These are phyloP conservation scores for Penicillium simplicissimum DNA, from an alignment of 495 filamentous ascomycete species.

Conservation along the genomic window DNA sequence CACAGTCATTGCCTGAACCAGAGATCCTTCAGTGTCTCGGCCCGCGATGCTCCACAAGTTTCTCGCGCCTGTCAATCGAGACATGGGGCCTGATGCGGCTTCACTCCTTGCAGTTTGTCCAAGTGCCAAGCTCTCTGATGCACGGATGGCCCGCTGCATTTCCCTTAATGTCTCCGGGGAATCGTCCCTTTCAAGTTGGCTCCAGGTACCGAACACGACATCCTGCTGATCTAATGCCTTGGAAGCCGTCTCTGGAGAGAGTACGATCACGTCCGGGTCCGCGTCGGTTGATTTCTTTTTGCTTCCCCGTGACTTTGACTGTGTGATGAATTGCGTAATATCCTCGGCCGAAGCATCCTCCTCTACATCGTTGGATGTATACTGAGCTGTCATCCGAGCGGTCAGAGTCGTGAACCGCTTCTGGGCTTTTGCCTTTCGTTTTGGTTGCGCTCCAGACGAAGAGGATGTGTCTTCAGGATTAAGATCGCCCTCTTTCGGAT, in stretches of 20 bases:
- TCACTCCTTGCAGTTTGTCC: background rate
- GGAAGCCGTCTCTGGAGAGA: conserved; percentile 73
- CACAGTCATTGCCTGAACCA: conserved; percentile 59
- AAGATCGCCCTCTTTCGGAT: conserved; percentile 12
- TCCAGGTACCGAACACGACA: conserved; percentile 89
- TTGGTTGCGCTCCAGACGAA: conserved; percentile 19
- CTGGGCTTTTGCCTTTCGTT: conserved; percentile 52
- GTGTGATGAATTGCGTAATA: conserved; percentile 26
- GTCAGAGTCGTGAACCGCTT: conserved; percentile 86
- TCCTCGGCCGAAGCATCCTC: conserved; percentile 11
- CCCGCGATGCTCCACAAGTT: conserved; percentile 70
- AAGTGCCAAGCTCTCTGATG: conserved; percentile 47
- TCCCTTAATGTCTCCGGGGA: conserved; percentile 68
- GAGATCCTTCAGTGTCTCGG: conserved; percentile 59
- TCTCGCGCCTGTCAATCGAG: conserved; percentile 33
- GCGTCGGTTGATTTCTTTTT: conserved; percentile 37
- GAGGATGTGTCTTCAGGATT: conserved; percentile 15
- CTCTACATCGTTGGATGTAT: conserved; percentile 35
- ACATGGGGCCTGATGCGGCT: conserved; percentile 13
- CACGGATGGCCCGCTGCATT: conserved; percentile 66
- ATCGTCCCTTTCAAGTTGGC: conserved; percentile 78
- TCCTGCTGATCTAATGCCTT: conserved; percentile 71
- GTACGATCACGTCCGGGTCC: conserved; percentile 49
- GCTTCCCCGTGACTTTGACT: conserved; percentile 24
- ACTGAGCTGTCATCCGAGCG: conserved; percentile 78